Conservation (phyloP, 2,329 filamentous ascomycete species). For the Penicillium sp. region DNA sequence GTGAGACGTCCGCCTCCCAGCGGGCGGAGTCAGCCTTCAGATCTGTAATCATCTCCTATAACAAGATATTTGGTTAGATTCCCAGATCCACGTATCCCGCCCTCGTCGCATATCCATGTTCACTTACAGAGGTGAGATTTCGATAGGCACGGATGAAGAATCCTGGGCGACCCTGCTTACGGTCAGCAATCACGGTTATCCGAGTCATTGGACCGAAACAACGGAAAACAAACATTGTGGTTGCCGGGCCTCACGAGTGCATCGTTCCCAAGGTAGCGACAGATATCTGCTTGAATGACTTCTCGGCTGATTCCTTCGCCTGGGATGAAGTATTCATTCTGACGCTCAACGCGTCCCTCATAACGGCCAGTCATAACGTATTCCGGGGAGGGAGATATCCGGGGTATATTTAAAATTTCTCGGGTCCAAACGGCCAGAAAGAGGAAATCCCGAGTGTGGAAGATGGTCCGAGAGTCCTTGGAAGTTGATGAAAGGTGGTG, state of each 20-base stretch:
- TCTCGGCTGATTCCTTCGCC: conserved; percentile 78
- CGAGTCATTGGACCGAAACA: conserved; percentile 13
- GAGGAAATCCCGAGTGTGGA: conserved; percentile 17
- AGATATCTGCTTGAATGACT: conserved; percentile 80
- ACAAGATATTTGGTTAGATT: conserved; percentile 9
- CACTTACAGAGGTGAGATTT: conserved; percentile 69
- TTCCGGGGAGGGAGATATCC: conserved; percentile 26
- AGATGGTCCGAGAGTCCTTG: conserved; percentile 12
- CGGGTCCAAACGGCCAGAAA: conserved; percentile 30
- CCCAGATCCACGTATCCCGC: background rate
- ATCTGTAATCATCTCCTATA: conserved; percentile 55
- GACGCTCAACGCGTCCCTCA: conserved; percentile 37
- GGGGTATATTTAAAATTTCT: conserved; percentile 24
- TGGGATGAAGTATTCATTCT: conserved; percentile 77
- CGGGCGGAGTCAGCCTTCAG: conserved; percentile 52
- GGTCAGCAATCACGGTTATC: conserved; percentile 28
- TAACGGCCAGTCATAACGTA: conserved; percentile 41
- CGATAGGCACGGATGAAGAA: conserved; percentile 77
- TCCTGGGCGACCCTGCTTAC: conserved; percentile 60
- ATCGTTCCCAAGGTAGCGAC: conserved; percentile 78
- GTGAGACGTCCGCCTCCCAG: conserved; percentile 47
- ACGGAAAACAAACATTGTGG: conserved; percentile 60
- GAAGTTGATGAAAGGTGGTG: conserved; percentile 13
- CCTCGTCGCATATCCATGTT: conserved; percentile 8
- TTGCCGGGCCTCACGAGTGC: conserved; percentile 71